phyloP scores from a whole-genome alignment of 805 yeast species.

The Wickerhamomyces rabaulensis region DNA sequence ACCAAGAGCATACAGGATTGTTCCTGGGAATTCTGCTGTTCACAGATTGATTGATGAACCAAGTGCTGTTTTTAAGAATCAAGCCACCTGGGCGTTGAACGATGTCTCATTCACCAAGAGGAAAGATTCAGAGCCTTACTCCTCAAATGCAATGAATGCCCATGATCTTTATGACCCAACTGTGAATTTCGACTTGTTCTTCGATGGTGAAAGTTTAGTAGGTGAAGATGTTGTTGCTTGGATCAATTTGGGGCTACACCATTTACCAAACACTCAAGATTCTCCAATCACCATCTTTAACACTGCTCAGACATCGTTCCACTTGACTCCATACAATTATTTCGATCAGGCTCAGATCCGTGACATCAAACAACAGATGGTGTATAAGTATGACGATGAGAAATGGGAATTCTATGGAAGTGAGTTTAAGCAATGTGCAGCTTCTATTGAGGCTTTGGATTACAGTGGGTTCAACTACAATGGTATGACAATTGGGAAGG shows the following conservation, averaged over 20 bases:
- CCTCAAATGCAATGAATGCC: constrained; percentile 20
- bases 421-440: constrained; percentile 14
- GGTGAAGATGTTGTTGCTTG: too few species aligned
- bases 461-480: constrained; percentile 17
- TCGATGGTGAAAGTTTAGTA: constrained; percentile 23
- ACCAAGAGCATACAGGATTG: constrained; percentile 25
- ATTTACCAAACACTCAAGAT: too few species aligned
- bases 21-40: constrained; percentile 18
- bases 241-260: too few species aligned
- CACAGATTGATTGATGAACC: constrained; percentile 19
- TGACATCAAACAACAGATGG: constrained; percentile 20
- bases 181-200: constrained; percentile 19
- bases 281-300: too few species aligned
- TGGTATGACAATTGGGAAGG: constrained; percentile 18
- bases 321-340: too few species aligned
- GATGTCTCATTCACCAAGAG: constrained; percentile 21
- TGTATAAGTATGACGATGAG: constrained; percentile 16
- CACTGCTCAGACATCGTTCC: too few species aligned
- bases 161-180: constrained; percentile 22
- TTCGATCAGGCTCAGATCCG: constrained; percentile 21
- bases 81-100: constrained; percentile 21
- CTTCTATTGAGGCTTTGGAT: constrained; percentile 12
- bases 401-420: constrained; percentile 24
- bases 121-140: constrained; percentile 22
- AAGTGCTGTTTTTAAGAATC: too few species aligned